Percentiles rank a stretch among this genome's conserved stretches.
These are phyloP conservation scores for Aspergillus ibericus DNA, from an alignment of 2,329 filamentous ascomycete genomes.

Conservation along the genomic window DNA sequence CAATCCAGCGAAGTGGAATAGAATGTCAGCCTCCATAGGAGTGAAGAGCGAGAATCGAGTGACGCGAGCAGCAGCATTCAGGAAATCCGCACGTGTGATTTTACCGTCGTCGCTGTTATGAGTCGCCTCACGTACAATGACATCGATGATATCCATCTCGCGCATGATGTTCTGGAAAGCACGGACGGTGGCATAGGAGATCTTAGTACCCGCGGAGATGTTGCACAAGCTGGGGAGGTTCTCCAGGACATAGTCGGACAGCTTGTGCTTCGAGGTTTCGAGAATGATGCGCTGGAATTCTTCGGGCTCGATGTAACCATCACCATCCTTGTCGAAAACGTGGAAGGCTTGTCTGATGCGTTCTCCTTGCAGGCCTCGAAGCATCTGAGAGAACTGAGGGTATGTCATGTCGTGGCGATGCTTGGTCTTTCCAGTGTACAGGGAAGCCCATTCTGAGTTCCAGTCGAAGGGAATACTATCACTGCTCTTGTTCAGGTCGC, in stretches of 20 bases:
- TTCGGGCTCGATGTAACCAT: constrained; percentile 92
- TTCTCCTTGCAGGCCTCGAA: constrained; percentile 93
- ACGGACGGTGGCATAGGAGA: constrained; percentile 95
- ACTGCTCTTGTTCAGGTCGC: constrained; percentile 83
- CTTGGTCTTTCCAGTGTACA: constrained; percentile 88
- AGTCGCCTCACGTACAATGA: constrained; percentile 86
- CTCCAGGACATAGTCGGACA: constrained; percentile 90
- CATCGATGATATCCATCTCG: constrained; percentile 96
- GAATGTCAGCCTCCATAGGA: constrained; percentile 96
- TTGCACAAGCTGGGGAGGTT: constrained; percentile 94
- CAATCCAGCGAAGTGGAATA: constrained; percentile 96
- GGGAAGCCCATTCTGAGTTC: constrained; percentile 92
- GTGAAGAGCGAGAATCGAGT: constrained; percentile 96
- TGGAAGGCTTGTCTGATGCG: constrained; percentile 94
- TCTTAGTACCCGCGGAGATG: constrained; percentile 85
- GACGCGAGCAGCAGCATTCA: constrained; percentile 87
- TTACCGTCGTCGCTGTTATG: constrained; percentile 81
- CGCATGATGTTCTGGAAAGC: constrained; percentile 98
- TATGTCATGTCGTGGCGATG: constrained; percentile 91
- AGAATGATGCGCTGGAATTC: constrained; percentile 96
- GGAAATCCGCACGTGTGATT: constrained; percentile 90
- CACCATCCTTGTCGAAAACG: constrained; percentile 82
- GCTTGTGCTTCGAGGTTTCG: constrained; percentile 90
- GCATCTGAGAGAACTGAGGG: constrained; percentile 95
- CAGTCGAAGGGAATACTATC: constrained; percentile 91